Percentiles rank a stretch among this genome's conserved stretches.
Conservation (phyloP, 495 filamentous ascomycete species). For the Xylaria longipes region DNA sequence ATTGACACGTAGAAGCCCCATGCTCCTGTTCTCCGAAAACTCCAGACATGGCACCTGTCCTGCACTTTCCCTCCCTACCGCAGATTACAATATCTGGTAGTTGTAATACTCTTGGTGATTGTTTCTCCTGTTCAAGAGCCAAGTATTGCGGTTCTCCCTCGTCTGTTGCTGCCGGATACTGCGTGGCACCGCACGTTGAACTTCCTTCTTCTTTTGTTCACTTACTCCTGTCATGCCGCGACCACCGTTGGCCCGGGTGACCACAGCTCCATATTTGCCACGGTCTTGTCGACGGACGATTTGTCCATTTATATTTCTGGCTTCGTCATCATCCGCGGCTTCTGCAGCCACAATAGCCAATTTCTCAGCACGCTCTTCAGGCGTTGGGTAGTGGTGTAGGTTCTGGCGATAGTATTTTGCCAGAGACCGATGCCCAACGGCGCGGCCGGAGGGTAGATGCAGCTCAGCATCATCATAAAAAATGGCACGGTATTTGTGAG, state of each 20-base stretch:
- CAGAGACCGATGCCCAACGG: slow-evolving; percentile 88
- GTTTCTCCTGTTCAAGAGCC: slow-evolving; percentile 37
- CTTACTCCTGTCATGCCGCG: slow-evolving; percentile 77
- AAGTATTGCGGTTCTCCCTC: slow-evolving; percentile 38
- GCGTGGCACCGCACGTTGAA: slow-evolving; percentile 67
- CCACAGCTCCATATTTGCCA: slow-evolving; percentile 58
- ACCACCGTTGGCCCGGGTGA: slow-evolving; percentile 68
- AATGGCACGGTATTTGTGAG: slow-evolving; percentile 70
- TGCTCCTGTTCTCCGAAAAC: neutral
- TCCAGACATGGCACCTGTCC: neutral
- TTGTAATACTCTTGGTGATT: slow-evolving; percentile 44
- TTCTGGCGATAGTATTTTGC: slow-evolving; percentile 92
- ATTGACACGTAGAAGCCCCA: neutral
- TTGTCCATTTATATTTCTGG: slow-evolving; percentile 37
- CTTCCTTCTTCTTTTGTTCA: slow-evolving; percentile 71
- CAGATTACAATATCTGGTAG: slow-evolving; percentile 39
- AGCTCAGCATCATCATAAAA: slow-evolving; percentile 93
- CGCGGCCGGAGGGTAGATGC: slow-evolving; percentile 87
- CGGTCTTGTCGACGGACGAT: slow-evolving; percentile 54
- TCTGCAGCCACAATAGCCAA: slow-evolving; percentile 58
- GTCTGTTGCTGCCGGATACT: slow-evolving; percentile 67
- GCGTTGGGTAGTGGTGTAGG: slow-evolving; percentile 77
- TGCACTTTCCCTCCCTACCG: neutral
- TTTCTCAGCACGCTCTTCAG: slow-evolving; percentile 68
- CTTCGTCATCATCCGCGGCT: slow-evolving; percentile 40